Conservation (phyloP, 2,329 filamentous ascomycete species). For the Clarireedia paspali region DNA sequence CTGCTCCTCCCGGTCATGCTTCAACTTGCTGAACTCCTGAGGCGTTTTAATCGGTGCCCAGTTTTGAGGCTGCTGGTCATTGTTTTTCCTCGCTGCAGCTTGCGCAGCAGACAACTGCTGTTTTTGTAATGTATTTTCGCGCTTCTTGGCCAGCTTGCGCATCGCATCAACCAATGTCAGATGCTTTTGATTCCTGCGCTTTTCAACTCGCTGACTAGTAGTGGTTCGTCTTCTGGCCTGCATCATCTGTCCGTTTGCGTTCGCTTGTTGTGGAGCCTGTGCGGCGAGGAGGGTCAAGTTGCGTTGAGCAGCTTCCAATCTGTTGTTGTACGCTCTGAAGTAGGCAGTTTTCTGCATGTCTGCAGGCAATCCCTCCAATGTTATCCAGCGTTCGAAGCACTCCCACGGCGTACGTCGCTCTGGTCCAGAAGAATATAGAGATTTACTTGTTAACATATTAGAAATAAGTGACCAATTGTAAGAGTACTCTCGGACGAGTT, state of each 20-base stretch:
- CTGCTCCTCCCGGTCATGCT: conserved; percentile 75
- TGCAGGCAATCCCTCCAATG: conserved; percentile 78
- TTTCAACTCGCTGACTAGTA: conserved; percentile 76
- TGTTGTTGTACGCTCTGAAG: conserved; percentile 64
- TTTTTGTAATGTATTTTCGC: conserved; percentile 78
- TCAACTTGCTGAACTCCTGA: conserved; percentile 81
- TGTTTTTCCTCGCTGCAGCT: conserved; percentile 74
- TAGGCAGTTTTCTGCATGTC: conserved; percentile 96
- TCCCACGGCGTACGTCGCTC: conserved; percentile 95
- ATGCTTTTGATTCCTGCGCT: conserved; percentile 78
- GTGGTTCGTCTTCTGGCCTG: conserved; percentile 61
- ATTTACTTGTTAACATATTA: conserved; percentile 65
- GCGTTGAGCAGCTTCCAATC: conserved; percentile 53
- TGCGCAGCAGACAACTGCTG: conserved; percentile 73
- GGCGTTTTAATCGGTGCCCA: conserved; percentile 54
- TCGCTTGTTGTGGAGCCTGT: conserved; percentile 25
- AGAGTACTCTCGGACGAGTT: conserved; percentile 80
- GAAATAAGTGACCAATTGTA: conserved; percentile 98
- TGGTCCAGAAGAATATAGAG: conserved; percentile 72
- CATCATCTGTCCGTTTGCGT: conserved; percentile 39
- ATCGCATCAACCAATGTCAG: conserved; percentile 87
- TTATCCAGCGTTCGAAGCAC: conserved; percentile 95
- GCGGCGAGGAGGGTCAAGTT: conserved; percentile 34
- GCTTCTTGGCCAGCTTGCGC: conserved; percentile 90
- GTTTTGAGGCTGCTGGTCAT: conserved; percentile 50